Percentiles rank a stretch among this genome's conserved stretches.
Evolutionary conservation across 1,139 yeast species (phyloP).

Genomic region (Kazachstania sp.): DNA sequence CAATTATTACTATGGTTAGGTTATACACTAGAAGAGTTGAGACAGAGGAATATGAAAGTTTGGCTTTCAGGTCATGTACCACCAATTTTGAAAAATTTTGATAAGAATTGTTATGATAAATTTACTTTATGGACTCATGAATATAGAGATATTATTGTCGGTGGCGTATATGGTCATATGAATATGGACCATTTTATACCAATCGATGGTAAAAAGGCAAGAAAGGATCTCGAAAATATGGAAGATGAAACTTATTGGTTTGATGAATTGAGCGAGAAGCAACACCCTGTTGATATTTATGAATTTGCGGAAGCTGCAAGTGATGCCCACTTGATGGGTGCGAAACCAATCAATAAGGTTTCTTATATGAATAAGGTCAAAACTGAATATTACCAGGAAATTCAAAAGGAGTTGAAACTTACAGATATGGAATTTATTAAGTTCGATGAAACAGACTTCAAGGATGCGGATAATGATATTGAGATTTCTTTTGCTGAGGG

Average conservation of each 20-base stretch:
- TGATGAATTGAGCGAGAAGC: not conserved
- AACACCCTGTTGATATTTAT: not conserved
- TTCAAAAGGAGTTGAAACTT: conserved; percentile 15
- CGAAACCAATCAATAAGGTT: conserved; percentile 60
- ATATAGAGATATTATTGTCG: conserved; percentile 71
- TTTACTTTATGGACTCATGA: conserved; percentile 72
- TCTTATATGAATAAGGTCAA: conserved; percentile 50
- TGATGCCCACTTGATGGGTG: conserved; percentile 38
- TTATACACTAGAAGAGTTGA: conserved; percentile 58
- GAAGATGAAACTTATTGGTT: not conserved
- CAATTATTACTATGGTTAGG: conserved; percentile 73
- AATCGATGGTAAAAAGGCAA: conserved; percentile 60
- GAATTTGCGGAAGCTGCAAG: conserved; percentile 26
- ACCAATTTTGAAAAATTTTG: conserved; percentile 70
- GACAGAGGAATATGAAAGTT: conserved; percentile 70
- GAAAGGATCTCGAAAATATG: conserved; percentile 30
- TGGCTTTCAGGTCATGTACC: conserved; percentile 89
- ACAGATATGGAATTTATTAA: not conserved
- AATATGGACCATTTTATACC: conserved; percentile 79
- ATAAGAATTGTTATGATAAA: conserved; percentile 61
- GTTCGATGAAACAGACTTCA: not conserved
- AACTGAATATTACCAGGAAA: conserved; percentile 40
- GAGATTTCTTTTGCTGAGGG: not conserved
- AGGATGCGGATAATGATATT: not conserved
- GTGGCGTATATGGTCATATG: conserved; percentile 85